Evolutionary conservation across 2,329 filamentous ascomycete species (phyloP).

Genomic region (Cytospora mali): DNA sequence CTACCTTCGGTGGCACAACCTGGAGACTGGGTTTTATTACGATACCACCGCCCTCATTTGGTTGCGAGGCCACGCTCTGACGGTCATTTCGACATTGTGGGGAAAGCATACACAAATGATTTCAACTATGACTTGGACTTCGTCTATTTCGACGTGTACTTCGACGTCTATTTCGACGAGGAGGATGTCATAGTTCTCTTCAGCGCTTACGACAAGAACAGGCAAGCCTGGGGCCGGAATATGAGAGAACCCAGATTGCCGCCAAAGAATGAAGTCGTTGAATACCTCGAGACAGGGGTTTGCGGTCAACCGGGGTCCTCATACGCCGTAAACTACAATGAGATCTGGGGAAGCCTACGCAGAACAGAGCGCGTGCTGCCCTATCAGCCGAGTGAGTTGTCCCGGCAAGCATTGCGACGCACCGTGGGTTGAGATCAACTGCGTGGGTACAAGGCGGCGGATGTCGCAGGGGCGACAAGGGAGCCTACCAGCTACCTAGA

Average conservation of each 20-base stretch:
- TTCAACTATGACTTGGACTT: too few relatives aligned
- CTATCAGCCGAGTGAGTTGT: background rate
- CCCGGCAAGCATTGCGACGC: background rate
- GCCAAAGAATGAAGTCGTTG: background rate
- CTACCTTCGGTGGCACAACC: background rate
- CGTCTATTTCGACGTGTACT: too few relatives aligned
- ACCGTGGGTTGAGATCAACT: background rate
- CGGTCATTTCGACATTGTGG: background rate
- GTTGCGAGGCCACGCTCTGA: background rate
- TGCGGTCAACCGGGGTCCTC: background rate
- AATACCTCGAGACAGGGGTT: background rate
- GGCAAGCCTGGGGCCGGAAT: too few relatives aligned
- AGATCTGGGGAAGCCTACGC: too few relatives aligned
- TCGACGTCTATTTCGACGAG: background rate
- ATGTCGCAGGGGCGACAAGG: background rate
- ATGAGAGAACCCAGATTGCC: too few relatives aligned
- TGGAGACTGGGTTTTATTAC: background rate
- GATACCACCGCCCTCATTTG: too few relatives aligned
- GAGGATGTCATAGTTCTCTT: background rate
- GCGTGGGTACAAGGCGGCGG: background rate
- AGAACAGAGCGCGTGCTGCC: too few relatives aligned
- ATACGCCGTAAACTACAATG: background rate
- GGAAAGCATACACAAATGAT: too few relatives aligned
- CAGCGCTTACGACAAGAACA: too few relatives aligned
- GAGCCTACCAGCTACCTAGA: background rate